Evolutionary conservation across 2,329 filamentous ascomycete genomes (phyloP).

Genomic region (Colletotrichum costaricense): DNA sequence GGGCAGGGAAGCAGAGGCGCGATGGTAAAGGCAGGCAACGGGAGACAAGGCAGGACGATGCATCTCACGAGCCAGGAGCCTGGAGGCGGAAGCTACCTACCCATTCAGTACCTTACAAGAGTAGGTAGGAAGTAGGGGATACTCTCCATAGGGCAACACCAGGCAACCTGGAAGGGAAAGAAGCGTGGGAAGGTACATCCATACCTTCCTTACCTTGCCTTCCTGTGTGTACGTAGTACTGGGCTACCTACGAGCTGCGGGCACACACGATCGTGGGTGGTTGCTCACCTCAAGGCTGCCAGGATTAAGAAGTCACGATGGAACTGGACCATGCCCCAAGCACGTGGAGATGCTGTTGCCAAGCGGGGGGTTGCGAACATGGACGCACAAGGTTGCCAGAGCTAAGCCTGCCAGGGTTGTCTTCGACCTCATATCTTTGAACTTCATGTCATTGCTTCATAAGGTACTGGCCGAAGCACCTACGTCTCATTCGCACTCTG

Average conservation of each 20-base stretch:
- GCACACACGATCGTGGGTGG: constrained; percentile 11
- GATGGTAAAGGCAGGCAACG: constrained; percentile 8
- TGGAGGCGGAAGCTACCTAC: not conserved
- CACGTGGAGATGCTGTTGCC: constrained; percentile 21
- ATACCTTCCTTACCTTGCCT: no score
- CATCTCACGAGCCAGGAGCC: constrained; percentile 19
- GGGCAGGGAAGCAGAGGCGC: constrained; percentile 15
- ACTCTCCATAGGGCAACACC: no score
- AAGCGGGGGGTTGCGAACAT: not conserved
- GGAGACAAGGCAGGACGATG: constrained; percentile 7
- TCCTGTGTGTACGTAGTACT: no score
- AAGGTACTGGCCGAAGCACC: not conserved
- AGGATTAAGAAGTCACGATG: constrained; percentile 26
- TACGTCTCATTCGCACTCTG: not conserved
- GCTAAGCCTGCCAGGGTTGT: not conserved
- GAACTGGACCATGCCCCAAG: constrained; percentile 14
- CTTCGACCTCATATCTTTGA: not conserved
- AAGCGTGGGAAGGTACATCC: no score
- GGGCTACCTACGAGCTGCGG: no score
- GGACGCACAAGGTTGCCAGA: no score
- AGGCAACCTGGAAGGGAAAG: no score
- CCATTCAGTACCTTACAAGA: no score
- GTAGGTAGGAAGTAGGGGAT: no score
- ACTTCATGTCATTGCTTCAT: not conserved
- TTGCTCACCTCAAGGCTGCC: not conserved